phyloP scores from a whole-genome alignment of 2,329 filamentous ascomycete genomes.

The Aphanoascus verrucosus region DNA sequence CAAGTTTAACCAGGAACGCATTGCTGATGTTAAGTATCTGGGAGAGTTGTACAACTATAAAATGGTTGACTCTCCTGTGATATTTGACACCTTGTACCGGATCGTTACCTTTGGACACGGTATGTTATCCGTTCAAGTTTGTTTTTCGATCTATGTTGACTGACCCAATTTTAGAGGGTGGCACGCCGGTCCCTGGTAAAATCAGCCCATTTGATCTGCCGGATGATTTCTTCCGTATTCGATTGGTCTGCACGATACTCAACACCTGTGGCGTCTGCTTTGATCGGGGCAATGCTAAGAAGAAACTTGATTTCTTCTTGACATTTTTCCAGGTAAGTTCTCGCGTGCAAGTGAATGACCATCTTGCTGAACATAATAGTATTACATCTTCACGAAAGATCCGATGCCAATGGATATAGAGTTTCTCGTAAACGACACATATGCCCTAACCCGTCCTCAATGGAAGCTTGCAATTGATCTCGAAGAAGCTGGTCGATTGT shows the following conservation, averaged over 20 bases:
- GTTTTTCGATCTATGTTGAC: background rate
- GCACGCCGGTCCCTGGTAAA: constrained; percentile 67
- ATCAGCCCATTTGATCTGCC: constrained; percentile 72
- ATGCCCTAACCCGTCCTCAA: constrained; percentile 70
- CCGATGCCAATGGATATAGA: constrained; percentile 92
- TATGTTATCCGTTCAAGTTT: constrained; percentile 19
- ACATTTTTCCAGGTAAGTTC: constrained; percentile 70
- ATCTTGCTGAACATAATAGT: constrained; percentile 40
- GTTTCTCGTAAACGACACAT: constrained; percentile 90
- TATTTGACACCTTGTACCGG: constrained; percentile 92
- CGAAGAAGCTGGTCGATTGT: constrained; percentile 71
- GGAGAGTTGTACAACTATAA: constrained; percentile 96
- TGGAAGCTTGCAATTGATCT: constrained; percentile 78
- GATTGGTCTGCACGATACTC: constrained; percentile 74
- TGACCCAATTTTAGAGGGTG: constrained; percentile 44
- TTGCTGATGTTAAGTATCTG: constrained; percentile 92
- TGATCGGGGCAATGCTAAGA: constrained; percentile 81
- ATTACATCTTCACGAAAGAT: constrained; percentile 87
- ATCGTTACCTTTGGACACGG: constrained; percentile 86
- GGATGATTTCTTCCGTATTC: constrained; percentile 93
- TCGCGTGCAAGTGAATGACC: background rate
- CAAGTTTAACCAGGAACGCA: constrained; percentile 87
- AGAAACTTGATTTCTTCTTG: constrained; percentile 95
- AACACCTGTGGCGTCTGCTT: constrained; percentile 97
- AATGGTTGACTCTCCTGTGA: constrained; percentile 86